phyloP scores from a whole-genome alignment of 2,329 filamentous ascomycete genomes.

The Exophiala oligosperma region DNA sequence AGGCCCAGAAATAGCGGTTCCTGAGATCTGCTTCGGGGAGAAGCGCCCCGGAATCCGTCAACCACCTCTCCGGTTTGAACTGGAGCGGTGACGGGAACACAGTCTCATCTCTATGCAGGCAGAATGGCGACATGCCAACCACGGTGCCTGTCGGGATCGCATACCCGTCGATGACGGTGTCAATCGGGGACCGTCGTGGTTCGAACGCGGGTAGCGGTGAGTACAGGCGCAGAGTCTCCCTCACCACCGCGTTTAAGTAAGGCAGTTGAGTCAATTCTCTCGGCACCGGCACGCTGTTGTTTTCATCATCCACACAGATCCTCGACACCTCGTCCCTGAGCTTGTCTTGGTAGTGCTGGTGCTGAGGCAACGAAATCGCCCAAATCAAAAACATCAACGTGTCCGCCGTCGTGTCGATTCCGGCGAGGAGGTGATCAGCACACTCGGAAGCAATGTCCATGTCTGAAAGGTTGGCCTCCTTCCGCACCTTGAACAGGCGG shows the following conservation, averaged over 20 bases:
- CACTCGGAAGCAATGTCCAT: slow-evolving; percentile 55
- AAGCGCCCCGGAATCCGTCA: slow-evolving; percentile 19
- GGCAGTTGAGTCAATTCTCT: slow-evolving; percentile 40
- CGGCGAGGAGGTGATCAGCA: slow-evolving; percentile 55
- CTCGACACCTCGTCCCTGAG: slow-evolving; percentile 44
- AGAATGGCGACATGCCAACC: slow-evolving; percentile 36
- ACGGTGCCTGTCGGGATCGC: slow-evolving; percentile 32
- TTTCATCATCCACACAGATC: slow-evolving; percentile 26
- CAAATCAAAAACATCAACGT: slow-evolving; percentile 54
- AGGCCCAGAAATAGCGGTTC: slow-evolving; percentile 38
- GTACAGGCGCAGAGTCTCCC: slow-evolving; percentile 51
- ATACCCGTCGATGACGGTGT: slow-evolving; percentile 38
- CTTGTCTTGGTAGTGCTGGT: slow-evolving; percentile 44
- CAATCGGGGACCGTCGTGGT: slow-evolving; percentile 40
- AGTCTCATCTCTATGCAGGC: slow-evolving; percentile 40
- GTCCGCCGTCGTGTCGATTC: slow-evolving; percentile 55
- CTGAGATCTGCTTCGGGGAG: slow-evolving; percentile 23
- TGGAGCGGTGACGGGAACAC: slow-evolving; percentile 48
- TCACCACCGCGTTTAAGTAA: slow-evolving; percentile 51
- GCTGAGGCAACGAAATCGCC: slow-evolving; percentile 48
- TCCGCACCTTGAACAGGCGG: slow-evolving; percentile 23
- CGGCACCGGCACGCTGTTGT: slow-evolving; percentile 36
- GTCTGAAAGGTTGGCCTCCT: slow-evolving; percentile 38
- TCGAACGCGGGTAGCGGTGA: slow-evolving; percentile 52
- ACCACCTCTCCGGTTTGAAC: slow-evolving; percentile 43